These are phyloP conservation scores for Alternaria sp. DNA, from an alignment of 2,329 filamentous ascomycete genomes.

Conservation along the genomic window DNA sequence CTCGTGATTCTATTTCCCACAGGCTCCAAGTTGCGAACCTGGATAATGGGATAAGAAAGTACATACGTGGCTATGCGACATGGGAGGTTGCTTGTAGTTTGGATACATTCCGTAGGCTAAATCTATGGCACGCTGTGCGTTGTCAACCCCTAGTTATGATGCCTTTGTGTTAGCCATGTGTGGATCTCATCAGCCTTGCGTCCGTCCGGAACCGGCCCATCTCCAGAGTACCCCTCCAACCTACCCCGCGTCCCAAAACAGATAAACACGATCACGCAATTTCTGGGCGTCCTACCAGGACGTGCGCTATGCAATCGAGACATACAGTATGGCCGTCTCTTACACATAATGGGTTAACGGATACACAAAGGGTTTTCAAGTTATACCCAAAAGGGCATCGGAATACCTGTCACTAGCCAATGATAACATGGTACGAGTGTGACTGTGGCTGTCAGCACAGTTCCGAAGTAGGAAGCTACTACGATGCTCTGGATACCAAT, in stretches of 20 bases:
- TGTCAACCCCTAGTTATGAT: neutral
- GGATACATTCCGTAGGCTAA: conserved; percentile 7
- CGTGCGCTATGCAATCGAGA: neutral
- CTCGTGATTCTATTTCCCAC: neutral
- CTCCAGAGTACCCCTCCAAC: neutral
- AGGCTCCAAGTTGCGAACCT: neutral
- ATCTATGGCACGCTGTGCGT: conserved; percentile 8
- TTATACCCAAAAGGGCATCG: neutral
- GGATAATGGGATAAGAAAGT: conserved; percentile 1
- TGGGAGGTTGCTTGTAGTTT: conserved; percentile 12
- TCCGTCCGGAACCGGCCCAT: neutral
- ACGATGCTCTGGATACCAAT: neutral
- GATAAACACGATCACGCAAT: conserved; percentile 6
- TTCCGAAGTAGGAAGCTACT: neutral
- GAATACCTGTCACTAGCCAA: neutral
- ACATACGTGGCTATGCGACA: neutral
- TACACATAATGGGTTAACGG: conserved; percentile 1
- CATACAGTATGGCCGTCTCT: neutral
- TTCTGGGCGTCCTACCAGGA: neutral
- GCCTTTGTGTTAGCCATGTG: neutral
- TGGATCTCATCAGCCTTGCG: neutral
- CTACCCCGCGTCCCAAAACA: conserved; percentile 4
- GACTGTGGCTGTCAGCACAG: neutral
- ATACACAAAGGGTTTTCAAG: neutral
- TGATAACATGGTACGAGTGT: neutral